Evolutionary conservation across 2,329 filamentous ascomycete species (phyloP).

Genomic region (Exophiala oligosperma): DNA sequence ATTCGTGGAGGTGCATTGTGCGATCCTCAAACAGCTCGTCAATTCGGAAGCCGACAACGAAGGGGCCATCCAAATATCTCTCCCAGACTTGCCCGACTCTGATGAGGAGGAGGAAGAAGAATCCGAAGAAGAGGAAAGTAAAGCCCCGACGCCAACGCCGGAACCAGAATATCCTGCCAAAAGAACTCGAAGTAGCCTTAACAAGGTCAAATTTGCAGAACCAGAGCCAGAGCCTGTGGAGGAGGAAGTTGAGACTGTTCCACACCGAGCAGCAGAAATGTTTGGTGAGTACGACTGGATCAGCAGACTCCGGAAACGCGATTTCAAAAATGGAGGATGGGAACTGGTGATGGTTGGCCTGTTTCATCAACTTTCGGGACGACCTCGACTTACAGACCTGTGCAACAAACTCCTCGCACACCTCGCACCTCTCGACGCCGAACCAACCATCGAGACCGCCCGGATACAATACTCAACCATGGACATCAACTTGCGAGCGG

Average conservation of each 20-base stretch:
- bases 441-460: conserved; percentile 75
- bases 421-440: conserved; percentile 75
- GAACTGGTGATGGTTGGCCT: conserved; percentile 85
- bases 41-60: conserved; percentile 67
- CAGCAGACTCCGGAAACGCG: conserved; percentile 75
- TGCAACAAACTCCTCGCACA: conserved; percentile 79
- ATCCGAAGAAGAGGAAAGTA: conserved; percentile 58
- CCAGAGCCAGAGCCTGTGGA: conserved; percentile 48
- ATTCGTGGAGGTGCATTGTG: conserved; percentile 87
- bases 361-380: conserved; percentile 78
- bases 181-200: conserved; percentile 81
- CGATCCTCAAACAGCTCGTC: conserved; percentile 83
- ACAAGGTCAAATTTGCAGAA: conserved; percentile 71
- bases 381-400: conserved; percentile 64
- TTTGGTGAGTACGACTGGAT: conserved; percentile 78
- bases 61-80: conserved; percentile 74
- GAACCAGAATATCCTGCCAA: conserved; percentile 70
- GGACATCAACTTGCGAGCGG: conserved; percentile 79
- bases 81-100: conserved; percentile 73
- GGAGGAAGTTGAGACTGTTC: conserved; percentile 40
- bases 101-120: conserved; percentile 70
- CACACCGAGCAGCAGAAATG: conserved; percentile 68
- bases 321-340: conserved; percentile 88
- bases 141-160: conserved; percentile 59
- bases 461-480: conserved; percentile 70